Evolutionary conservation across 164 flowering plant species (phyloP).

Genomic region (Liriodendron chinense): DNA sequence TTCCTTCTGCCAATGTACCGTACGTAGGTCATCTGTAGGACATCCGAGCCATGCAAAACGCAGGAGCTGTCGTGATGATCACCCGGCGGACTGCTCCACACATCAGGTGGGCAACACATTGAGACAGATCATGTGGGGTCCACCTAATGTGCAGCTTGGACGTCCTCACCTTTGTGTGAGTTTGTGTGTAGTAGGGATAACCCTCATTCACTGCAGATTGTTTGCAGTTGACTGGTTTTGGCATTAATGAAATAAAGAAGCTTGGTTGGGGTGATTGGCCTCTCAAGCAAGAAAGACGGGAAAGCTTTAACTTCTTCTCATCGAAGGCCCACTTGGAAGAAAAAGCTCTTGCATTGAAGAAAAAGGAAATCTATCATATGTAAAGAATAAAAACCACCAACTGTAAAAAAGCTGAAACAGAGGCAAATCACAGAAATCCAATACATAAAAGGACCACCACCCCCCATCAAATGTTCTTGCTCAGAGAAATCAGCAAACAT

Average conservation of each 20-base stretch:
- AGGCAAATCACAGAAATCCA: background rate
- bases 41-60: no score
- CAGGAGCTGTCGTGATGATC: no score
- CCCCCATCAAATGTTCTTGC: background rate
- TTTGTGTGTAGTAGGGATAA: background rate
- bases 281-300: background rate
- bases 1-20: no score
- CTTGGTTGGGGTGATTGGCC: background rate
- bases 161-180: background rate
- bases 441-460: background rate
- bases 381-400: background rate
- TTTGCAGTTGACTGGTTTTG: background rate
- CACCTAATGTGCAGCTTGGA: no score
- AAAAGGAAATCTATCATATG: background rate
- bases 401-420: background rate
- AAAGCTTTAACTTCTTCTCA: background rate
- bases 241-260: background rate
- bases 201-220: conserved; percentile 2
- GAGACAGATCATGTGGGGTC: no score
- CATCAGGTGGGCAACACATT: no score
- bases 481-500: background rate
- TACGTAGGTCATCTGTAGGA: no score
- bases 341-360: background rate
- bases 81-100: no score
- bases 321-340: no score